Evolutionary conservation across 2,329 filamentous ascomycete species (phyloP), one percentile per base, ranked within the genome.

Genomic region (Penicillium psychrosexuale): DNA sequence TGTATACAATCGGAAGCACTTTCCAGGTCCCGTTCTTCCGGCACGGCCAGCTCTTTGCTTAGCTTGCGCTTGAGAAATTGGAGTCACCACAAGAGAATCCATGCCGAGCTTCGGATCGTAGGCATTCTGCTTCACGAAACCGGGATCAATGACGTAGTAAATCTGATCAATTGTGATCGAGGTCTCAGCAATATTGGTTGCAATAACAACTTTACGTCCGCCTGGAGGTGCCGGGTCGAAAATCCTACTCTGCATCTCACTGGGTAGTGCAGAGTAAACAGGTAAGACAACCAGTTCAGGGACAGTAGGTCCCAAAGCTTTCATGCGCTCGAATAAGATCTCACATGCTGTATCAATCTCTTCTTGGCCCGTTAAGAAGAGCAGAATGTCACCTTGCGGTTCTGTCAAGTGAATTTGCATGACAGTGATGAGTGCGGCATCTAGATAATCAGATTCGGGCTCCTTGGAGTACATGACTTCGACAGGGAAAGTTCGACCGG

Each of bases 341-440:
- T 97, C 94, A 68, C 91, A 96, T 22, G 88, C 86, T 0, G 91
- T 96, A 68, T 99, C 94, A 60, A 99, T 99, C 73, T 99, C 95
- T 73, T 99, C 94, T 69, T 97, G 92, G 6, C 94, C 94, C 0
- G 95, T 99, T 64, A 99, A 81, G 78, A 99, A 99, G 1, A 99
- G 80, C n/a, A 99, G 76, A 48, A 99, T 97, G 67, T 99, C 95
- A 61, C 94, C 94, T 17, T 87, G 82, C 7, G 92, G 91, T 67
- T 99, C 94, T 1, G 89, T 94, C 17, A 99, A 77, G 70, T 99
- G 94, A 51, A 99, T 97, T 69, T 97, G 91, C 93, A 99, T 97
- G 45, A 97, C 91, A 0, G 94, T 97, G 13, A 92, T 89, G n/a
- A 99, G 79, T 0, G 94, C 91, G 1, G 92, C 87, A 71, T 97